These are phyloP conservation scores for Periconia sp. DNA, from an alignment of 2,329 filamentous ascomycete genomes.

Conservation along the genomic window DNA sequence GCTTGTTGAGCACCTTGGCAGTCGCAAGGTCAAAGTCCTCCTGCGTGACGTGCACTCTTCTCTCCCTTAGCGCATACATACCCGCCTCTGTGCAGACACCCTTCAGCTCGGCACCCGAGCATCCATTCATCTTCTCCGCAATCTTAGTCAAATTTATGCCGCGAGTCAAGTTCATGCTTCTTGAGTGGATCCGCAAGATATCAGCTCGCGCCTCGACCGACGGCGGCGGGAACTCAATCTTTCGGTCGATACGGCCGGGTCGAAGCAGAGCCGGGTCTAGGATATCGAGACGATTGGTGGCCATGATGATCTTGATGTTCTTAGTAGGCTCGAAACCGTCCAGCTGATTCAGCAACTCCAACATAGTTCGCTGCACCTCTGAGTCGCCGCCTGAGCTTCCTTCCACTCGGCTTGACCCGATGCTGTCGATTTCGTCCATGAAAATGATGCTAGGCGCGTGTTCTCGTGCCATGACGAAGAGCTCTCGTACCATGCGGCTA, in stretches of 20 bases:
- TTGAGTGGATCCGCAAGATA: constrained; percentile 95
- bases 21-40: constrained; percentile 99
- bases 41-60: constrained; percentile 96
- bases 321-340: constrained; percentile 99
- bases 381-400: constrained; percentile 94
- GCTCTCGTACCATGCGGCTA: constrained; percentile 95
- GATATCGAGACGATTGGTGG: constrained; percentile 96
- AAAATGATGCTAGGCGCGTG: constrained; percentile 99
- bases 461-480: constrained; percentile 99
- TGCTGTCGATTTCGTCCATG: constrained; percentile 99
- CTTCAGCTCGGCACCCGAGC: constrained; percentile 96
- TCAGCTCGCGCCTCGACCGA: constrained; percentile 96
- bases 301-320: constrained; percentile 99
- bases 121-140: constrained; percentile 99
- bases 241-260: constrained; percentile 96
- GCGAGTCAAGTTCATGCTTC: constrained; percentile 97
- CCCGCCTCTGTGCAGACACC: constrained; percentile 98
- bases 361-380: constrained; percentile 97
- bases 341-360: constrained; percentile 96
- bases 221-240: constrained; percentile 98
- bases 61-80: constrained; percentile 95
- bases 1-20: constrained; percentile 99
- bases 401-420: constrained; percentile 95
- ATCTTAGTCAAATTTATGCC: constrained; percentile 99
- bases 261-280: constrained; percentile 92